Percentiles rank a stretch among this genome's conserved stretches.
Evolutionary conservation across 768 basidiomycete species (phyloP).

Genomic region (Termitomyces sp.): DNA sequence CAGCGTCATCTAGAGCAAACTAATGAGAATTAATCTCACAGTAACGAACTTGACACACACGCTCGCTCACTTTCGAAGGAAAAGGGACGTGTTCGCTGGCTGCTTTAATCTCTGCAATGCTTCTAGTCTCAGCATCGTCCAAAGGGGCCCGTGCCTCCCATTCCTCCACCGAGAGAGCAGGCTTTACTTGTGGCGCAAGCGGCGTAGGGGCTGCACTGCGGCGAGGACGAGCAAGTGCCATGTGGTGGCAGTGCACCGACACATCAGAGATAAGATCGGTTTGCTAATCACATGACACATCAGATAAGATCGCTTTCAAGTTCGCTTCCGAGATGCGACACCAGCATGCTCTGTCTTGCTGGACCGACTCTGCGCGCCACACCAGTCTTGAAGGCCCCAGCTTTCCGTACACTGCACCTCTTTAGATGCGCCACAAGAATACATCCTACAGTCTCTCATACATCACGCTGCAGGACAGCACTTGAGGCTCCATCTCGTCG

Average conservation of each 20-base stretch:
- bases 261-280: neutral
- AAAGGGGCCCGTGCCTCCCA: constrained; percentile 87
- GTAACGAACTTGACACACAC: neutral
- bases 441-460: neutral
- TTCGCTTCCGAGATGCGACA: neutral
- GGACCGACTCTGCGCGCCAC: neutral
- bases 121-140: constrained; percentile 59
- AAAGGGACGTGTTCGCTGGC: constrained; percentile 56
- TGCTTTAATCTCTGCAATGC: constrained; percentile 56
- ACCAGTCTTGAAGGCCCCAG: neutral
- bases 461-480: neutral
- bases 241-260: constrained; percentile 5
- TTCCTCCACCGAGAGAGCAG: constrained; percentile 70
- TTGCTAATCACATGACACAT: no score
- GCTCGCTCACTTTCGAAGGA: constrained; percentile 66
- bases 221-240: constrained; percentile 13
- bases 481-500: constrained; percentile 1
- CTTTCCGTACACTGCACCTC: constrained; percentile 1
- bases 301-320: neutral
- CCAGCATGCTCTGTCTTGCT: neutral
- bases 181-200: constrained; percentile 25
- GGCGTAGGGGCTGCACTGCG: constrained; percentile 6
- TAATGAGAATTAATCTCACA: constrained; percentile 12
- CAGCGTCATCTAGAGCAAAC: constrained; percentile 24
- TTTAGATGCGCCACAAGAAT: neutral